These are phyloP conservation scores for Talaromyces sp. DNA, from an alignment of 2,329 filamentous ascomycete species.

Conservation along the genomic window DNA sequence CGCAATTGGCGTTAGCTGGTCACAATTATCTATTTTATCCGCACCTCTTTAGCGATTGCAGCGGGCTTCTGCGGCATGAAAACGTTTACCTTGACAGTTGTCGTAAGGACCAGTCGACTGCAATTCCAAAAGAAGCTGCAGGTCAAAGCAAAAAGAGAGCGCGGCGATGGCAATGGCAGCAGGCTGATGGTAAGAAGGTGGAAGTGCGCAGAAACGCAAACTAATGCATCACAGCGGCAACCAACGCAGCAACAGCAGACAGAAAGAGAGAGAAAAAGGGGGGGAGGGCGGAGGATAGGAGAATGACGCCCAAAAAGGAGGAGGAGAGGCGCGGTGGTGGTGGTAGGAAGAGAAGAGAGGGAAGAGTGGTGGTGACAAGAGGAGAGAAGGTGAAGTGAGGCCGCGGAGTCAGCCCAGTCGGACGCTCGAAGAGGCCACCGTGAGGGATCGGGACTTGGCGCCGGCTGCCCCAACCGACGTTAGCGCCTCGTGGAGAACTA, in stretches of 20 bases:
- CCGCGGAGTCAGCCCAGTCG: neutral
- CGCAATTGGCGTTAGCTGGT: neutral
- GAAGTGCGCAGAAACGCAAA: neutral
- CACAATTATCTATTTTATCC: neutral
- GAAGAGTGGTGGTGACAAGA: neutral
- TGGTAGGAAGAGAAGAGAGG: neutral
- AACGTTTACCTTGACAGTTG: neutral
- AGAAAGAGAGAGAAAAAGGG: neutral
- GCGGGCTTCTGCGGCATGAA: neutral
- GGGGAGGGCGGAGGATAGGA: neutral
- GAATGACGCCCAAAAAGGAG: neutral
- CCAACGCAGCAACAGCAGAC: neutral
- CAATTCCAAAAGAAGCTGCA: neutral
- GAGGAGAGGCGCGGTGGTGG: neutral
- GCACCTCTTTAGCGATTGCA: neutral
- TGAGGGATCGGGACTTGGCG: slow-evolving; percentile 1
- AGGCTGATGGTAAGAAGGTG: slow-evolving; percentile 4
- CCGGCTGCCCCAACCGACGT: neutral
- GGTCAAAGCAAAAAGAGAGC: neutral
- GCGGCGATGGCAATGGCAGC: neutral
- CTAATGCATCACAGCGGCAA: slow-evolving; percentile 10
- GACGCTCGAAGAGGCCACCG: slow-evolving; percentile 3
- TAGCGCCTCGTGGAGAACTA: neutral
- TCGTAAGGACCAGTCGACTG: neutral
- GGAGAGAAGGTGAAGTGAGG: neutral